Evolutionary conservation across 1,284 basidiomycete genomes (phyloP), one percentile per base, ranked within the genome.

Genomic region (Ustilago bromivora): DNA sequence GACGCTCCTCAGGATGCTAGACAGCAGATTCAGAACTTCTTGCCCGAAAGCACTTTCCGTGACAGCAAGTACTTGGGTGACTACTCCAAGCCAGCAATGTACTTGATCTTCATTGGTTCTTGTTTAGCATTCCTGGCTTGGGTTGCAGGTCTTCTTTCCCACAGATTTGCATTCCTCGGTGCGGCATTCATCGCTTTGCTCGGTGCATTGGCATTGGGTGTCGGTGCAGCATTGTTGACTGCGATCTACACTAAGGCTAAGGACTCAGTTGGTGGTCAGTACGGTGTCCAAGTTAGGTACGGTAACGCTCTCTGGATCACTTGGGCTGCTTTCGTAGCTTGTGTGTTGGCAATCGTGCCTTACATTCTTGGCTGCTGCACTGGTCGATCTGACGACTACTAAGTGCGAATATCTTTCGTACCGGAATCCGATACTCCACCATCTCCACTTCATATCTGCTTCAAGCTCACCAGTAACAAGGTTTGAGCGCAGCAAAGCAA

Each of bases 231-330:
- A 2, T 70, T 85, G 32, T 67, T 78, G 58, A 85, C 84, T 7
- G 84, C 84, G 31, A 79, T 85, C 46, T 64, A 82, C 52, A 59
- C 63, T 58, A 77, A 79, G 62, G 68, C 81, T 8, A 63, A 60
- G 36, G 43, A 74, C 52, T 51, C 68, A 15, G 54, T 84, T 47
- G 66, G 66, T 38, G 56, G 61, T 23, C 51, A 58, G 54, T 70
- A 71, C 40, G 79, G 77, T 10, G 34, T 82, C 31, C 35, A 52
- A 7, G 56, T 83, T n/a, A 32, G 63, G 40, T 84, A 82, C 62
- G 81, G 82, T 17, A 81, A 85, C 55, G 79, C 82, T 7, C 74
- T 85, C 38, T 85, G 84, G 84, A 68, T 85, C 53, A 76, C 64
- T 35, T 82, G 84, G 84, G 82, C 78, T 17, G 76, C 82, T 4